Percentiles rank a stretch among this genome's conserved stretches.
These are phyloP conservation scores for Rugonectria rugulosa DNA, from an alignment of 2,329 filamentous ascomycete genomes.

Conservation along the genomic window DNA sequence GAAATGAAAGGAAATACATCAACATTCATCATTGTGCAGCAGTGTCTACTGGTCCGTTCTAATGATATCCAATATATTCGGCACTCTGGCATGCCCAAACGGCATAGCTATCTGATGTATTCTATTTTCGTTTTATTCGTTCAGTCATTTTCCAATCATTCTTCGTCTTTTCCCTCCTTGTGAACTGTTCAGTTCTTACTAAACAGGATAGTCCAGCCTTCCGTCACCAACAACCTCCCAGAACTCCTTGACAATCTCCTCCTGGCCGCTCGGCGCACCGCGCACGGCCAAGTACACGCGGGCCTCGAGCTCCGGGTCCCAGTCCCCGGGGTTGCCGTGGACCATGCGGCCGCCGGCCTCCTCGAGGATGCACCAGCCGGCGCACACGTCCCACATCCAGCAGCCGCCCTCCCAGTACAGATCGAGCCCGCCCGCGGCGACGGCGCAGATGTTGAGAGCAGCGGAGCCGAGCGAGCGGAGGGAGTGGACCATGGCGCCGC, in stretches of 20 bases:
- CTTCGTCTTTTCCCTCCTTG: neutral
- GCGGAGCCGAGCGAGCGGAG: slow-evolving; percentile 76
- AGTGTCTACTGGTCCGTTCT: no score
- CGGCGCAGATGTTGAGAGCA: slow-evolving; percentile 76
- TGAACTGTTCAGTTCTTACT: neutral
- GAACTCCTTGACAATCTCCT: slow-evolving; percentile 69
- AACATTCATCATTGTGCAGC: neutral
- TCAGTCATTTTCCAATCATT: neutral
- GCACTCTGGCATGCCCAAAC: no score
- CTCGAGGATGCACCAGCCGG: slow-evolving; percentile 77
- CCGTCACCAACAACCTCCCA: slow-evolving; percentile 67
- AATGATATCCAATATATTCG: neutral
- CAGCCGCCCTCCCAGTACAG: slow-evolving; percentile 85
- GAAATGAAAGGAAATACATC: slow-evolving; percentile 6
- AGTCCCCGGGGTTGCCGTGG: slow-evolving; percentile 76
- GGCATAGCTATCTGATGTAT: no score
- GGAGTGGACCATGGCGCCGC: slow-evolving; percentile 79
- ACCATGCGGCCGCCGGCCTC: slow-evolving; percentile 79
- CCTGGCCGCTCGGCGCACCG: slow-evolving; percentile 66
- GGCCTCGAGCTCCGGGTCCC: slow-evolving; percentile 67
- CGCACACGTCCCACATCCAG: slow-evolving; percentile 87
- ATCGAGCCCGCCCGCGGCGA: slow-evolving; percentile 76
- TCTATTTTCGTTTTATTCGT: neutral
- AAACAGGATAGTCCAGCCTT: slow-evolving; percentile 56
- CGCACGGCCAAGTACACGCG: slow-evolving; percentile 70